These are phyloP conservation scores for Phoma sp. DNA, from an alignment of 2,329 filamentous ascomycete species.

Conservation along the genomic window DNA sequence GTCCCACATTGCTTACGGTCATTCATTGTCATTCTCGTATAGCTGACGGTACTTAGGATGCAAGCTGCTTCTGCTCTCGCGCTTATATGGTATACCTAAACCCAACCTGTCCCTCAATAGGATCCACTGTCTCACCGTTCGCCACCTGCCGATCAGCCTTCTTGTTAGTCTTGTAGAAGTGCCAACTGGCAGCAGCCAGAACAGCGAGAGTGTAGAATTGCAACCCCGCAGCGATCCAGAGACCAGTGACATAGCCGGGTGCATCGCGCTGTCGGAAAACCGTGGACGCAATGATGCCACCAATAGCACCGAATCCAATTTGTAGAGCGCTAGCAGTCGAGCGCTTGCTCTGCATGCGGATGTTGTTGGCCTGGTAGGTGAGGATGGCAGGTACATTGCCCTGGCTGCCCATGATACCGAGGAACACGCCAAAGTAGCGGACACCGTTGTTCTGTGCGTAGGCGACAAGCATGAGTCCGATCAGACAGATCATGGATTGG, in stretches of 20 bases:
- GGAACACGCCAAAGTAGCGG: conserved; percentile 37
- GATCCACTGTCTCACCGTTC: conserved; percentile 21
- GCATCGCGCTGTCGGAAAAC: conserved; percentile 31
- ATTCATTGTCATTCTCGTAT: no score
- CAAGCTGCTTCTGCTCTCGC: no score
- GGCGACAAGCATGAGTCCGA: conserved; percentile 36
- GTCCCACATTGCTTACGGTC: no score
- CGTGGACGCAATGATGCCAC: conserved; percentile 31
- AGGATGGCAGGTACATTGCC: conserved; percentile 32
- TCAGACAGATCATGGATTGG: conserved; percentile 27
- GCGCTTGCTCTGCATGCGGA: conserved; percentile 29
- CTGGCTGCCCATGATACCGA: conserved; percentile 30
- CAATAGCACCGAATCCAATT: conserved; percentile 36
- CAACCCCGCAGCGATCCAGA: conserved; percentile 28
- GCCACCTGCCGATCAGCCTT: conserved; percentile 17
- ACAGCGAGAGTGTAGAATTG: conserved; percentile 28
- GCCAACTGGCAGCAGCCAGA: conserved; percentile 15
- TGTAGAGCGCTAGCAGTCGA: conserved; percentile 29
- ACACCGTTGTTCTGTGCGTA: conserved; percentile 29
- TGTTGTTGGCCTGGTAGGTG: conserved; percentile 38
- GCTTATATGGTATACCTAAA: conserved; percentile 28
- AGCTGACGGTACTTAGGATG: no score
- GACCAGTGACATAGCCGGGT: conserved; percentile 27
- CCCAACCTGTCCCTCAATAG: conserved; percentile 27
- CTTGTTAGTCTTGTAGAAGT: conserved; percentile 27